Percentiles rank a stretch among this genome's conserved stretches.
Conservation (phyloP, 2,329 filamentous ascomycete species). For the Fusarium domesticum region DNA sequence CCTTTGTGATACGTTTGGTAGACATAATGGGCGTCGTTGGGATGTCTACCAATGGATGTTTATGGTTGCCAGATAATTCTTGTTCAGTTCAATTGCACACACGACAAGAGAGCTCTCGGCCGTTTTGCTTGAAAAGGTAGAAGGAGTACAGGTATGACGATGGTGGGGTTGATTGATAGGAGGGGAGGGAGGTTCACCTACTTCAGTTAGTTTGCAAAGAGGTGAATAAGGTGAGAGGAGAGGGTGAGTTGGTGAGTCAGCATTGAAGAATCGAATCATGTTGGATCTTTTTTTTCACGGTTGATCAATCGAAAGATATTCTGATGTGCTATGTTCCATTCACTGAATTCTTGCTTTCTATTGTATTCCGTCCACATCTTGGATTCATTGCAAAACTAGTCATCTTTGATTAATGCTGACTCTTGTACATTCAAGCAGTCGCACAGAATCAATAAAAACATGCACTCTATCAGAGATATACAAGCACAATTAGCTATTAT, state of each 20-base stretch:
- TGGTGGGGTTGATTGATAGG: constrained; percentile 12
- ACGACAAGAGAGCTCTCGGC: too few relatives aligned
- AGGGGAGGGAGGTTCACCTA: not conserved
- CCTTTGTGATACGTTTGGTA: constrained; percentile 46
- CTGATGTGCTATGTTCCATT: too few relatives aligned
- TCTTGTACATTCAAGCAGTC: not conserved
- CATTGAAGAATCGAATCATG: too few relatives aligned
- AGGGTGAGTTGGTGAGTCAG: too few relatives aligned
- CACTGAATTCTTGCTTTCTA: too few relatives aligned
- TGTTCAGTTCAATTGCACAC: too few relatives aligned
- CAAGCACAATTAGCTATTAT: too few relatives aligned
- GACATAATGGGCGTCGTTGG: constrained; percentile 34
- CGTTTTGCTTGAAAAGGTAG: constrained; percentile 8
- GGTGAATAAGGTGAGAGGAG: not conserved
- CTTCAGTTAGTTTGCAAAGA: not conserved
- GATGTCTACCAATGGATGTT: not conserved
- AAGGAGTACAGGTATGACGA: constrained; percentile 17
- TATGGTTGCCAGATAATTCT: not conserved
- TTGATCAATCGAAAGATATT: too few relatives aligned
- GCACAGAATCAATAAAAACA: not conserved
- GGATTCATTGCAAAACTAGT: not conserved
- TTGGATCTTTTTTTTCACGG: too few relatives aligned
- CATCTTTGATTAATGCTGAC: not conserved
- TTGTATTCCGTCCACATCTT: not conserved
- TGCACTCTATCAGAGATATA: not conserved